Base-by-base conservation (phyloP, 371 early-diverging fungal genomes). In the Vairimorpha necatrix region DNA sequence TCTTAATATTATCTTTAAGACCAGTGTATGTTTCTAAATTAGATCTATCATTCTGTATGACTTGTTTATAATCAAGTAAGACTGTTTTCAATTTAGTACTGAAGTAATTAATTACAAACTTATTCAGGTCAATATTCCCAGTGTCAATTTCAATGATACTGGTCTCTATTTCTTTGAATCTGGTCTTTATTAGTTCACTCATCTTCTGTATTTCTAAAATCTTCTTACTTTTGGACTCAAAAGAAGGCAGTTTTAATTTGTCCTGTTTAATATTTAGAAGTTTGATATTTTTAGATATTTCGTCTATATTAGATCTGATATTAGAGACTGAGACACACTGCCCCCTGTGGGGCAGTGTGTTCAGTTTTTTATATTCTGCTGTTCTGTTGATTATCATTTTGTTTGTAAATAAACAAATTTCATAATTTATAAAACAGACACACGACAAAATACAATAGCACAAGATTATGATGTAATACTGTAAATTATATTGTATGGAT, bases 241-340 rank as follows among this genome's bases (percentile, higher is more conserved):
- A 79, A 38, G 65, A 63, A 0, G 79, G 79, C 38, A 79, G 70
- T 18, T 63, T 46, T n/a, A 74, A 72, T 26, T 50, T 66, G 34
- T 75, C 75, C 33, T 69, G 75, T 20, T 58, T 50, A 13, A 78
- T 50, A 20, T 65, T 16, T 11, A 78, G 38, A 18, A 50, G 48
- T 7, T 32, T 62, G 36, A 75, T 75, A 38, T 28, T 48, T 42
- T 48, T 30, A 6, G 36, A 39, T 13, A 58, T 62, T 6, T 68
- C 66, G 18, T 20, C 30, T 18, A 75, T 32, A 24, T n/a, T 61
- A 18, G 0, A 42, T 6, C 69, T 4, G 0, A 74, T 32, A 14
- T 60, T 7, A 2, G 60, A 26, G 0, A 67, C 63, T 11, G 33
- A 34, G 33, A 33, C n/a, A 18, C 2, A 22, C 30, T 22, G 24